Percentiles rank a stretch among this genome's conserved stretches.
phyloP scores from a whole-genome alignment of 2,329 filamentous ascomycete genomes.

The Helotiales sp. region DNA sequence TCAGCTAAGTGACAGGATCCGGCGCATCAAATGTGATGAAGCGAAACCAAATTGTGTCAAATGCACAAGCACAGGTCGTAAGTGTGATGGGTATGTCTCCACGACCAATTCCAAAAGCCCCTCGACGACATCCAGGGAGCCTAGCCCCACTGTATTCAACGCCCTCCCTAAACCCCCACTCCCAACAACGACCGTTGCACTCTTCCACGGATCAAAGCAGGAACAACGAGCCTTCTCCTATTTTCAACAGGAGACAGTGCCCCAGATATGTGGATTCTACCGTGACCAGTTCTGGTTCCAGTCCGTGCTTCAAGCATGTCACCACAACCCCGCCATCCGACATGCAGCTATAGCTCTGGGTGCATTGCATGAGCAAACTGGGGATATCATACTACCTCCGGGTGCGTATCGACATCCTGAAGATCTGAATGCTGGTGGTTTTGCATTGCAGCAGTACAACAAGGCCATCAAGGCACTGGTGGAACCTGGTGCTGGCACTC shows the following conservation, averaged over 20 bases:
- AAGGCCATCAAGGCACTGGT: constrained; percentile 4
- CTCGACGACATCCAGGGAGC: neutral
- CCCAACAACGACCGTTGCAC: neutral
- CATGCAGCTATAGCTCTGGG: constrained; percentile 17
- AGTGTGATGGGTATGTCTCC: constrained; percentile 24
- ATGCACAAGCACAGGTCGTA: constrained; percentile 25
- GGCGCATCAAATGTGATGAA: constrained; percentile 25
- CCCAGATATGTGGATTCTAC: constrained; percentile 64
- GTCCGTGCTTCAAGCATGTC: constrained; percentile 60
- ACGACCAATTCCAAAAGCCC: neutral
- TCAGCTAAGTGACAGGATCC: constrained; percentile 4
- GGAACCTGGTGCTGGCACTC: neutral
- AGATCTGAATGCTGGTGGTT: constrained; percentile 2
- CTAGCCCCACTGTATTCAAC: neutral
- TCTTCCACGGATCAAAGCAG: neutral
- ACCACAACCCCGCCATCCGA: constrained; percentile 37
- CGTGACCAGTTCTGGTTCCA: constrained; percentile 62
- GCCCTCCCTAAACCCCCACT: neutral
- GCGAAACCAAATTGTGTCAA: constrained; percentile 21
- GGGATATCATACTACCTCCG: neutral
- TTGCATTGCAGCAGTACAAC: constrained; percentile 8
- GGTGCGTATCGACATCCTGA: neutral
- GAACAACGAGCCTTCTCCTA: constrained; percentile 53
- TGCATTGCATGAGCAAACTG: constrained; percentile 9
- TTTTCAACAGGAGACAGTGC: constrained; percentile 58